Conservation (phyloP, 2,329 filamentous ascomycete genomes). For the Pseudogymnoascus sp. region DNA sequence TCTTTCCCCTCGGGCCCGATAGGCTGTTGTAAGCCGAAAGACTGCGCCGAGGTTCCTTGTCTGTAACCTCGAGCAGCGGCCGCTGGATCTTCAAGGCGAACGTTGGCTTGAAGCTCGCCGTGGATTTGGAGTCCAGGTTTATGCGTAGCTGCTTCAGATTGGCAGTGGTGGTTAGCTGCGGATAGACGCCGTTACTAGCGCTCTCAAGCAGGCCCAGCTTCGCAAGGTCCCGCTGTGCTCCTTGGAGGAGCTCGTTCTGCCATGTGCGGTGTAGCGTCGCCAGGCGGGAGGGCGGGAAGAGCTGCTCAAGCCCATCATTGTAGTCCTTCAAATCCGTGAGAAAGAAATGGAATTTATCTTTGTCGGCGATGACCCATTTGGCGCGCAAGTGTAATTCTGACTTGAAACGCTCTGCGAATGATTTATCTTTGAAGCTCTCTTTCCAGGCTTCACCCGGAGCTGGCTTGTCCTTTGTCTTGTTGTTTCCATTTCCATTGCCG, state of each 20-base stretch:
- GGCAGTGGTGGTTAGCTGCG: constrained; percentile 35
- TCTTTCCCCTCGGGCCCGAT: constrained; percentile 20
- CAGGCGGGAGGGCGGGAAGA: constrained; percentile 37
- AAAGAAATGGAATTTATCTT: constrained; percentile 36
- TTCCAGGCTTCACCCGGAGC: constrained; percentile 2
- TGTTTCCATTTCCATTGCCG: constrained; percentile 9
- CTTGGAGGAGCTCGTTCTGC: constrained; percentile 39
- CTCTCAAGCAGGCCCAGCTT: constrained; percentile 36
- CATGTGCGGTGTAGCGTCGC: constrained; percentile 38
- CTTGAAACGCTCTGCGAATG: constrained; percentile 10
- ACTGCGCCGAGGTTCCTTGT: constrained; percentile 20
- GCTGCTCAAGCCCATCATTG: constrained; percentile 40
- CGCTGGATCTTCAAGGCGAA: constrained; percentile 34
- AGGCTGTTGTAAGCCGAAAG: constrained; percentile 30
- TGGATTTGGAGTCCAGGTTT: constrained; percentile 37
- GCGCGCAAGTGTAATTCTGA: constrained; percentile 27
- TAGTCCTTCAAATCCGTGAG: constrained; percentile 38
- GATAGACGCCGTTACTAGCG: constrained; percentile 35
- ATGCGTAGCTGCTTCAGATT: constrained; percentile 39
- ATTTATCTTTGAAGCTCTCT: not conserved
- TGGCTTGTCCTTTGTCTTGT: not conserved
- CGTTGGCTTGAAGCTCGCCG: constrained; percentile 34
- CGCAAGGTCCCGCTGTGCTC: constrained; percentile 34
- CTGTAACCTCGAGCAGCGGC: constrained; percentile 24
- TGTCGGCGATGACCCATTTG: constrained; percentile 40